A percentile compares a stretch with the other conserved stretches of the same genome.
Conservation (phyloP, 768 basidiomycete genomes). For the Pleurotus citrinopileatus region DNA sequence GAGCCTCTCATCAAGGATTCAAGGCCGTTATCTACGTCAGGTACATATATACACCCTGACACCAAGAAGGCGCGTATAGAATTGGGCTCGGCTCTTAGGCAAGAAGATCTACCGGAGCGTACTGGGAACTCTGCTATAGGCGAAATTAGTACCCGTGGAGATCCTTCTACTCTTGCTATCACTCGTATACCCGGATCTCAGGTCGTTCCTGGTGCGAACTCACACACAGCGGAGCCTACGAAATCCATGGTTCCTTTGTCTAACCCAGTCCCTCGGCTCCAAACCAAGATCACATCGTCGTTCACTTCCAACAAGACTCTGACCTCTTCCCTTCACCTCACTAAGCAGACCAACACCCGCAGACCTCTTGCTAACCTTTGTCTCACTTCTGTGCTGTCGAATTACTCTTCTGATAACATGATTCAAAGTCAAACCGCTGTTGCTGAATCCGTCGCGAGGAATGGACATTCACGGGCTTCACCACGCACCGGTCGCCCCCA, state of each 20-base stretch:
- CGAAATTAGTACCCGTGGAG: neutral
- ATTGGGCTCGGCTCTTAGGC: neutral
- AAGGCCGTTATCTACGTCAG: neutral
- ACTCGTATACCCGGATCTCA: neutral
- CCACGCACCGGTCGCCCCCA: too few species aligned
- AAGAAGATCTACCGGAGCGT: neutral
- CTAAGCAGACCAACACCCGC: neutral
- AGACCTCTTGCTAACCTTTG: neutral
- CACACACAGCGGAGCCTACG: neutral
- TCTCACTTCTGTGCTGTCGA: too few species aligned
- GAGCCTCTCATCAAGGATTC: neutral
- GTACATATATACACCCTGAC: neutral
- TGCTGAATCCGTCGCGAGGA: neutral
- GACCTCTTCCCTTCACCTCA: neutral
- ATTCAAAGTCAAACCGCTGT: neutral
- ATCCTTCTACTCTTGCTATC: neutral
- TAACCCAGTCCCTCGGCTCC: neutral
- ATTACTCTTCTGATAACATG: too few species aligned
- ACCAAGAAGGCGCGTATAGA: neutral
- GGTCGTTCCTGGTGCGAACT: neutral
- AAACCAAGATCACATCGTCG: conserved; percentile 1
- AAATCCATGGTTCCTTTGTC: neutral
- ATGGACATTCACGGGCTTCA: too few species aligned
- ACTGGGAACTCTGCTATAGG: neutral
- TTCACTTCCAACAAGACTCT: neutral